Evolutionary conservation across 2,329 filamentous ascomycete genomes (phyloP).

Genomic region (Coniochaeta sp.): DNA sequence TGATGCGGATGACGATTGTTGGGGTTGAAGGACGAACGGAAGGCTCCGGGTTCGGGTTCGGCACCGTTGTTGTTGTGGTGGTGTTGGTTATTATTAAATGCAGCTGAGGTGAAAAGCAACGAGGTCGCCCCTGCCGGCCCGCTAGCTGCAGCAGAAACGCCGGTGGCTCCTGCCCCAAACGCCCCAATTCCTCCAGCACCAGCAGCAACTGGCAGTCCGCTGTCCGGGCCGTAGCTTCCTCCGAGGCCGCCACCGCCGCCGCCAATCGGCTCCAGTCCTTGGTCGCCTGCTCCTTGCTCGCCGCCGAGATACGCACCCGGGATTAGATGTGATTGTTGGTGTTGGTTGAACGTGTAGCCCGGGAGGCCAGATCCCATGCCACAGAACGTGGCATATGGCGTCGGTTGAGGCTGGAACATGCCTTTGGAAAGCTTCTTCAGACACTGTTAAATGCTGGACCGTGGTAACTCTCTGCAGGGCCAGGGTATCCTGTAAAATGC

Average conservation of each 20-base stretch:
- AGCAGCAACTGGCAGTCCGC: background rate
- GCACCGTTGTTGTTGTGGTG: background rate
- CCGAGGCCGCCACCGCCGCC: background rate
- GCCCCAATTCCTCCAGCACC: background rate
- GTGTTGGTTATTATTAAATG: background rate
- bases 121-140: background rate
- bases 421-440: conserved; percentile 5
- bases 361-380: conserved; percentile 5
- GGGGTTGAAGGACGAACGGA: conserved; percentile 7
- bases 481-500: background rate
- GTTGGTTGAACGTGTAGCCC: background rate
- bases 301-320: background rate
- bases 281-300: background rate
- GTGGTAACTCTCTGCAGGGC: background rate
- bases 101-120: background rate
- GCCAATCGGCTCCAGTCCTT: conserved; percentile 5
- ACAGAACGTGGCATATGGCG: conserved; percentile 35
- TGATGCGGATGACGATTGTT: conserved; percentile 6
- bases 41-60: background rate
- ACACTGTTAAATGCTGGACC: no score
- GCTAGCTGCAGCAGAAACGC: background rate
- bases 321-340: background rate
- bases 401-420: conserved; percentile 50
- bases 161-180: background rate
- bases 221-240: background rate